Conservation (phyloP, 129 eudicot species). For the Tanacetum coccineum region DNA sequence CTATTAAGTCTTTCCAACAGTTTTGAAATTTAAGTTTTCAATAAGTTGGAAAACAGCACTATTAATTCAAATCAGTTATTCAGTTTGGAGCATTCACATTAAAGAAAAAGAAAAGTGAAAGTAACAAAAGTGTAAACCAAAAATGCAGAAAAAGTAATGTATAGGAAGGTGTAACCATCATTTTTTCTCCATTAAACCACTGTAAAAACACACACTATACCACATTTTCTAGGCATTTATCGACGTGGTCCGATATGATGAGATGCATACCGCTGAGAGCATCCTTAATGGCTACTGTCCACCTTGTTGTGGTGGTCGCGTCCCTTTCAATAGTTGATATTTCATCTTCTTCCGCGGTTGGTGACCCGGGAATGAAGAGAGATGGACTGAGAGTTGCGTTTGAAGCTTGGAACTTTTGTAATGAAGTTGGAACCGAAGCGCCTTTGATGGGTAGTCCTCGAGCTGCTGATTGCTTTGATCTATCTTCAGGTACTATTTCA, state of each 20-base stretch:
- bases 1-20: not conserved
- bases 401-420: slow-evolving; percentile 90
- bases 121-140: too few relatives aligned
- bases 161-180: slow-evolving; percentile 17
- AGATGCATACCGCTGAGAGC: slow-evolving; percentile 13
- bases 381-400: slow-evolving; percentile 73
- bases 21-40: not conserved
- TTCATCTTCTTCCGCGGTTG: slow-evolving; percentile 46
- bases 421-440: slow-evolving; percentile 87
- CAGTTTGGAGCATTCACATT: not conserved
- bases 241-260: not conserved
- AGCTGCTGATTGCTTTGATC: slow-evolving; percentile 85
- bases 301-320: not conserved
- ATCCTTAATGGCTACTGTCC: slow-evolving; percentile 6
- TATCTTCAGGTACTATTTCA: slow-evolving; percentile 14
- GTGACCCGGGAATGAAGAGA: slow-evolving; percentile 83
- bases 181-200: not conserved
- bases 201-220: not conserved
- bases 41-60: slow-evolving; percentile 5
- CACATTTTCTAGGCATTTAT: not conserved
- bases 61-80: slow-evolving; percentile 17
- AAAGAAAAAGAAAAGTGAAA: not conserved
- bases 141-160: slow-evolving; percentile 9
- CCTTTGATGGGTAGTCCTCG: slow-evolving; percentile 87
- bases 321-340: not conserved